Conservation (phyloP, 1,284 basidiomycete species). For the Cryptococcus deneoformans region DNA sequence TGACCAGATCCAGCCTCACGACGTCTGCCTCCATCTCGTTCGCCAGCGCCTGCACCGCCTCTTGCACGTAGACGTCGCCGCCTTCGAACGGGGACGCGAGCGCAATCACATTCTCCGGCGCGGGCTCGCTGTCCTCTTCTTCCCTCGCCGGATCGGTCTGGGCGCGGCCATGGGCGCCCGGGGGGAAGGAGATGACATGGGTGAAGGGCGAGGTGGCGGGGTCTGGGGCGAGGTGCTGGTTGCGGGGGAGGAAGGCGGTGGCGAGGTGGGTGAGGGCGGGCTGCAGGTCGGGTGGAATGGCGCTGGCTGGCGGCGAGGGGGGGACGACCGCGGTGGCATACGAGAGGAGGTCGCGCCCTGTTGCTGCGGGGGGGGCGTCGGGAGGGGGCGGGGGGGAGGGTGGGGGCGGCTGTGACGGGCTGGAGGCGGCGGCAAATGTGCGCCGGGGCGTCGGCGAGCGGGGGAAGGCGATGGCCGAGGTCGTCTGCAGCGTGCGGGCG, state of each 20-base stretch:
- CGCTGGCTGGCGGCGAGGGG: background rate
- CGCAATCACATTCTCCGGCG: constrained; percentile 51
- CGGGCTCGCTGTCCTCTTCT: background rate
- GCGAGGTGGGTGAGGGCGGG: constrained; percentile 11
- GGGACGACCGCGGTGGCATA: constrained; percentile 4
- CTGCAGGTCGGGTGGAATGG: constrained; percentile 7
- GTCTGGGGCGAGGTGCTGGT: constrained; percentile 13
- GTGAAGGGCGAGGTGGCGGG: constrained; percentile 9
- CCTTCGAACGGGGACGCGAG: constrained; percentile 84
- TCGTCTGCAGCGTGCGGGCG: constrained; percentile 10
- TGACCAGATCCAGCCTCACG: constrained; percentile 62
- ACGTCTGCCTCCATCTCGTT: constrained; percentile 70
- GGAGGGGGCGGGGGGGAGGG: background rate
- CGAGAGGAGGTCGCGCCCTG: background rate
- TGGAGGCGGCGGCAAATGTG: constrained; percentile 9
- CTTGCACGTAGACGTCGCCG: constrained; percentile 70
- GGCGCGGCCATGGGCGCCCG: constrained; percentile 5
- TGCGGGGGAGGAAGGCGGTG: constrained; percentile 12
- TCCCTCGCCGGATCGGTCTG: background rate
- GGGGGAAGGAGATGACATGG: constrained; percentile 12
- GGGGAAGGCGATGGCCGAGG: constrained; percentile 1
- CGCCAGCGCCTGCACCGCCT: constrained; percentile 72
- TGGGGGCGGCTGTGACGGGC: background rate
- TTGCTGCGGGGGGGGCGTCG: background rate
- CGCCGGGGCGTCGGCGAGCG: constrained; percentile 6